A percentile compares a stretch with the other conserved stretches of the same genome.
Conservation (phyloP, 768 basidiomycete species). For the Suillus occidentalis region DNA sequence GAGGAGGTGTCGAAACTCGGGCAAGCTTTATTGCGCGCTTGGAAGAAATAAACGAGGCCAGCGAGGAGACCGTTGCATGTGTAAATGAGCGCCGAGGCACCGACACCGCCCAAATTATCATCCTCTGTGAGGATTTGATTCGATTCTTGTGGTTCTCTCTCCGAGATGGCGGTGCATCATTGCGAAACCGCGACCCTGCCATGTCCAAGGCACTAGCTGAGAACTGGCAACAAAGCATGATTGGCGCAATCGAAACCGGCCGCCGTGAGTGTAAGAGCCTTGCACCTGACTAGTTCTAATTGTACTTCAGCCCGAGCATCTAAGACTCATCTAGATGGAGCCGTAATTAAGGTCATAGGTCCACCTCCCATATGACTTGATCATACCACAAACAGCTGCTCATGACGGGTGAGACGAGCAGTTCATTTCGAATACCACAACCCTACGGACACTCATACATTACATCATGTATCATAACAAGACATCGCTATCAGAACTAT, state of each 20-base stretch:
- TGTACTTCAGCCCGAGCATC: slow-evolving; percentile 10
- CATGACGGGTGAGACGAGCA: background rate
- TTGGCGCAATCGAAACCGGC: slow-evolving; percentile 18
- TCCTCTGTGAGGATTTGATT: slow-evolving; percentile 21
- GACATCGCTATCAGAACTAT: background rate
- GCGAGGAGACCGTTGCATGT: slow-evolving; percentile 21
- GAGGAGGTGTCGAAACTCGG: slow-evolving; percentile 25
- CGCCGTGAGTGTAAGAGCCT: slow-evolving; percentile 18
- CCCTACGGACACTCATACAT: background rate
- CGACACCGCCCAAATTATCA: slow-evolving; percentile 29
- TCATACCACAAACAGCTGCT: background rate
- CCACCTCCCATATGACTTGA: background rate
- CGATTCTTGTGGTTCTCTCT: slow-evolving; percentile 33
- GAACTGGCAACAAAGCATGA: slow-evolving; percentile 19
- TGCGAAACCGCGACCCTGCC: slow-evolving; percentile 16
- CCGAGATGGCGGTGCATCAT: slow-evolving; percentile 25
- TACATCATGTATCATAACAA: background rate
- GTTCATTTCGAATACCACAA: background rate
- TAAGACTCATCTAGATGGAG: slow-evolving; percentile 1
- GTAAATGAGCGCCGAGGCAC: slow-evolving; percentile 21
- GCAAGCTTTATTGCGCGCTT: slow-evolving; percentile 18
- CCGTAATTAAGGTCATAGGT: background rate
- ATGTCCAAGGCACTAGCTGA: slow-evolving; percentile 20
- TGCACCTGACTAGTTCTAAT: background rate
- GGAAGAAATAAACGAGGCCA: slow-evolving; percentile 11